Percentiles rank a stretch among this genome's conserved stretches.
Evolutionary conservation across 805 yeast species (phyloP).

Genomic region (Sungouiozyma intestinalis): DNA sequence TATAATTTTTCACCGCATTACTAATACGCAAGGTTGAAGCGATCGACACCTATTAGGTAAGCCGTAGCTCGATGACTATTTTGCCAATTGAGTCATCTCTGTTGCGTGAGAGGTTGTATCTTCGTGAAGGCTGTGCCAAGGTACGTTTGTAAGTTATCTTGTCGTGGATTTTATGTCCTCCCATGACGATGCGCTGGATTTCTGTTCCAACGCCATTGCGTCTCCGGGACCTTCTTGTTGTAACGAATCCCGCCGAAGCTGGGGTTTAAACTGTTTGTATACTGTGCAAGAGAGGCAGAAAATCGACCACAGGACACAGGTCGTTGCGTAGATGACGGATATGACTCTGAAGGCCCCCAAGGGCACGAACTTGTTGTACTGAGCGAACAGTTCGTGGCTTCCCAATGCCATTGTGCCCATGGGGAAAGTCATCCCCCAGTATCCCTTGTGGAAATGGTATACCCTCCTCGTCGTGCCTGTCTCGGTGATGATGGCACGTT

Average conservation of each 20-base stretch:
- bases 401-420: constrained; percentile 71
- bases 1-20: not conserved
- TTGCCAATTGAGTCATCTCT: too few relatives aligned
- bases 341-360: constrained; percentile 51
- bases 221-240: not conserved
- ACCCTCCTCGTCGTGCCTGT: constrained; percentile 16
- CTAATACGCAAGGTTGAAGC: too few relatives aligned
- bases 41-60: too few relatives aligned
- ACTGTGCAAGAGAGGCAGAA: constrained; percentile 29
- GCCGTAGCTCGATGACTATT: too few relatives aligned
- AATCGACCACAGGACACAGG: constrained; percentile 38
- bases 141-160: not conserved
- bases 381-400: constrained; percentile 38
- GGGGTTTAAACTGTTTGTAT: not conserved
- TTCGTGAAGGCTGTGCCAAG: not conserved
- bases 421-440: constrained; percentile 90
- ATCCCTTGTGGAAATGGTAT: constrained; percentile 37
- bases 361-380: constrained; percentile 30
- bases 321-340: constrained; percentile 48
- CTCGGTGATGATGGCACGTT: constrained; percentile 14
- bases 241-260: not conserved
- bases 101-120: too few relatives aligned
- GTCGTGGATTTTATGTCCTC: not conserved
- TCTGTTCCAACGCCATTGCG: not conserved
- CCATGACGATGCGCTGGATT: not conserved